A percentile compares a stretch with the other conserved stretches of the same genome.
Conservation (phyloP, 2,329 filamentous ascomycete genomes). For the Lachnellula occidentalis region DNA sequence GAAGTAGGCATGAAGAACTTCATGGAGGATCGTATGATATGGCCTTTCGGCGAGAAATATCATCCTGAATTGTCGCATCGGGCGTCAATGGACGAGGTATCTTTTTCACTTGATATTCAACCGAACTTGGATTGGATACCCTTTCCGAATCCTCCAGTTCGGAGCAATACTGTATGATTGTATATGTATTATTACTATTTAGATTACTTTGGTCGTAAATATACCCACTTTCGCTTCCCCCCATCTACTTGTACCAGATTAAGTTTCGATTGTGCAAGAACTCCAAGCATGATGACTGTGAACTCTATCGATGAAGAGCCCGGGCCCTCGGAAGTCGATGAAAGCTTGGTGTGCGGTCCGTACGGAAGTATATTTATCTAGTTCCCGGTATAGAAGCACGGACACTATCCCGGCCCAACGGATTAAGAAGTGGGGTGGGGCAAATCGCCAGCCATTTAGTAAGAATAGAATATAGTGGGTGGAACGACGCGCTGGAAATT, state of each 20-base stretch:
- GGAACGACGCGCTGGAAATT: background rate
- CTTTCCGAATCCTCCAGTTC: constrained; percentile 10
- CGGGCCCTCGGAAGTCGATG: too few species aligned
- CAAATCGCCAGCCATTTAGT: background rate
- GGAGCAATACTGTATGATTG: background rate
- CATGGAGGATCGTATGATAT: constrained; percentile 16
- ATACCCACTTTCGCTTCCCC: background rate
- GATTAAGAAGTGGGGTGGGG: background rate
- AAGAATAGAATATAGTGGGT: too few species aligned
- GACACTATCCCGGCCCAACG: background rate
- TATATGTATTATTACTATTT: background rate
- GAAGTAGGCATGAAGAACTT: constrained; percentile 10
- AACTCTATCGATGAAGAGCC: background rate
- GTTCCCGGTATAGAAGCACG: background rate
- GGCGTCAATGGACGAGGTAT: background rate
- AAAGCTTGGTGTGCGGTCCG: too few species aligned
- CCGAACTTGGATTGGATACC: constrained; percentile 15
- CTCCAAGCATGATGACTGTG: background rate
- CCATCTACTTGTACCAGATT: background rate
- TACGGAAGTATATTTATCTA: too few species aligned
- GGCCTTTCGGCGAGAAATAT: constrained; percentile 16
- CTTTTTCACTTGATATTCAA: background rate
- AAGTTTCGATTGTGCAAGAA: background rate
- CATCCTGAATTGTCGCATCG: background rate
- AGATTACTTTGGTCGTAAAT: background rate